Percentiles rank a stretch among this genome's conserved stretches.
Conservation (phyloP, 192 early-diverging fungal species). For the Dissophora globulifera region DNA sequence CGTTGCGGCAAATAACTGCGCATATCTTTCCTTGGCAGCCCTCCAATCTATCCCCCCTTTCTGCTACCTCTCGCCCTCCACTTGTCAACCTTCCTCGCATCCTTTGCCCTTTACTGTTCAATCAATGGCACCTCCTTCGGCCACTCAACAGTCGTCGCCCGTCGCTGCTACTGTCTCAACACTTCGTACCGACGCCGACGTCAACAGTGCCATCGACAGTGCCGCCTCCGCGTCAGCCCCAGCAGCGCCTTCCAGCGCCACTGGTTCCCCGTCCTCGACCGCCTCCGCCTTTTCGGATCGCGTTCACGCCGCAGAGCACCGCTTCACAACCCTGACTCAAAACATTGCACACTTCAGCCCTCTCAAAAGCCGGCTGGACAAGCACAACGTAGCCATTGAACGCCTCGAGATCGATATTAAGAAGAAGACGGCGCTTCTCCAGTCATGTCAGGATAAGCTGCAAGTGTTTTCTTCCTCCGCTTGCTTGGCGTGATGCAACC, state of each 20-base stretch:
- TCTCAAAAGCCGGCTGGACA: slow-evolving; percentile 42
- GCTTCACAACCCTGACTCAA: slow-evolving; percentile 43
- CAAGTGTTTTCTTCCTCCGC: slow-evolving; percentile 7
- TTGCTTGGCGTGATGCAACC: not conserved
- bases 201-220: not conserved
- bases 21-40: not conserved
- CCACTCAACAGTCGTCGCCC: not conserved
- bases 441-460: slow-evolving; percentile 42
- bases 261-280: not conserved
- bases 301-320: slow-evolving; percentile 37
- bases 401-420: slow-evolving; percentile 44
- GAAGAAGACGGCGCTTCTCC: slow-evolving; percentile 36
- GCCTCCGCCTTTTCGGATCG: slow-evolving; percentile 28
- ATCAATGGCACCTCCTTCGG: not conserved
- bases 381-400: slow-evolving; percentile 43
- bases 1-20: not conserved
- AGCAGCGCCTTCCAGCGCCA: not conserved
- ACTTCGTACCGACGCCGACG: not conserved
- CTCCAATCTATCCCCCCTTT: not conserved
- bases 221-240: not conserved
- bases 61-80: not conserved
- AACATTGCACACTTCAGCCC: slow-evolving; percentile 55
- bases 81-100: not conserved
- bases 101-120: not conserved
- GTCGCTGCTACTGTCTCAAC: not conserved